A percentile compares a stretch with the other conserved stretches of the same genome.
phyloP scores from a whole-genome alignment of 345 rosid species.

The Syzygium aqueum region DNA sequence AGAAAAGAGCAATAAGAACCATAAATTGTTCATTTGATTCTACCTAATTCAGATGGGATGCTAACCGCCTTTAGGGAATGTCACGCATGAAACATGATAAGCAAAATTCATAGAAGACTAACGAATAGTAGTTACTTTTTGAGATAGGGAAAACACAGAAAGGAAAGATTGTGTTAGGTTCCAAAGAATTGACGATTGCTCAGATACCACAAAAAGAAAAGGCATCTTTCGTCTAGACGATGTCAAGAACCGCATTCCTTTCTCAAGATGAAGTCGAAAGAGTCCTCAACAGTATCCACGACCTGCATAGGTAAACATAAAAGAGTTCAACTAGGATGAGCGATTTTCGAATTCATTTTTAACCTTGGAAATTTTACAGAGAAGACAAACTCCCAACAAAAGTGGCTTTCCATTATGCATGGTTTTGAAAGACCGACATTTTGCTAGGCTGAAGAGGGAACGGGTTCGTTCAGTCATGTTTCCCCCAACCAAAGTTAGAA shows the following conservation, averaged over 20 bases:
- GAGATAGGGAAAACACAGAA: background rate
- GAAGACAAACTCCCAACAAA: background rate
- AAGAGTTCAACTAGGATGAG: background rate
- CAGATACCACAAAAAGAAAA: background rate
- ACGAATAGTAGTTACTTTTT: background rate
- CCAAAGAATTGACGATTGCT: background rate
- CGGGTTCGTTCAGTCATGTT: background rate
- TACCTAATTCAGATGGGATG: background rate
- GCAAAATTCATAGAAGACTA: background rate
- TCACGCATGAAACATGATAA: background rate
- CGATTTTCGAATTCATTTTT: background rate
- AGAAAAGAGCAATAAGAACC: background rate
- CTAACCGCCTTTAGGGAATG: background rate
- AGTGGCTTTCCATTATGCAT: background rate
- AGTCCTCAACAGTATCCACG: constrained; percentile 69
- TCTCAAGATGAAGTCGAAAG: constrained; percentile 59
- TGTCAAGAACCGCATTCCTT: constrained; percentile 22
- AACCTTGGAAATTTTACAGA: background rate
- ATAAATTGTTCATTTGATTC: background rate
- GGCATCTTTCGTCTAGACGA: background rate
- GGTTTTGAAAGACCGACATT: background rate
- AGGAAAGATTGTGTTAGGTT: background rate
- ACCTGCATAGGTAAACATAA: constrained; percentile 38
- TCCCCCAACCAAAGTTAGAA: background rate
- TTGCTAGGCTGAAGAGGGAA: background rate